Evolutionary conservation across 208 protist species (phyloP).

Genomic region (Strigomonas oncopelti): DNA sequence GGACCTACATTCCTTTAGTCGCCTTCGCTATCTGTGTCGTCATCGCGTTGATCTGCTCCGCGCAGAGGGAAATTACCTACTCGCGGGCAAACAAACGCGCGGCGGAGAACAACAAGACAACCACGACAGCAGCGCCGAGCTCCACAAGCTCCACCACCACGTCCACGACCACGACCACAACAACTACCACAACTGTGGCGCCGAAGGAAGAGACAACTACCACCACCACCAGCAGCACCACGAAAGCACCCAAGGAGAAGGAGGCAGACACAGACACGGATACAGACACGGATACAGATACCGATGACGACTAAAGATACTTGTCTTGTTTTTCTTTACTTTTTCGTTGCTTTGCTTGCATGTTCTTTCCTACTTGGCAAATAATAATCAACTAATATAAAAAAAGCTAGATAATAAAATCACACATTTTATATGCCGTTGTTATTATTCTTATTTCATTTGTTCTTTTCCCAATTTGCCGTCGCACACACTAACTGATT

Average conservation of each 20-base stretch:
- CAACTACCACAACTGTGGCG: not conserved
- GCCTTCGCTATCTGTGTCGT: not conserved
- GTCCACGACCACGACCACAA: not conserved
- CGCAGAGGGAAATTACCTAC: conserved; percentile 5
- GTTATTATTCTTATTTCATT: not conserved
- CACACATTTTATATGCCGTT: not conserved
- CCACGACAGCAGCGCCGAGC: not conserved
- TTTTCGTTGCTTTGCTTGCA: not conserved
- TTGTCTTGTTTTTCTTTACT: not conserved
- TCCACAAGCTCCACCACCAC: conserved; percentile 5
- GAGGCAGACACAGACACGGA: not conserved
- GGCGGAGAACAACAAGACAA: not conserved
- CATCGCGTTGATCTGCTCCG: conserved; percentile 5
- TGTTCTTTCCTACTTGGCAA: not conserved
- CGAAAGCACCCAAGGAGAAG: not conserved
- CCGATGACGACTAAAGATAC: conserved; percentile 1
- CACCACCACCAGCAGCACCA: conserved; percentile 3
- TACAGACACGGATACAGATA: not conserved
- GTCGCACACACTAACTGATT: too few species aligned
- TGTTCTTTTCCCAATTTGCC: too few species aligned
- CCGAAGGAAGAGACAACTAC: not conserved
- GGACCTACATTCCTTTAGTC: conserved; percentile 1
- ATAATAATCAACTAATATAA: not conserved
- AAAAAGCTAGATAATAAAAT: not conserved
- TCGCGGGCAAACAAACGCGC: not conserved